Evolutionary conservation across 2,329 filamentous ascomycete genomes (phyloP).

Genomic region (Trichophyton equinum): DNA sequence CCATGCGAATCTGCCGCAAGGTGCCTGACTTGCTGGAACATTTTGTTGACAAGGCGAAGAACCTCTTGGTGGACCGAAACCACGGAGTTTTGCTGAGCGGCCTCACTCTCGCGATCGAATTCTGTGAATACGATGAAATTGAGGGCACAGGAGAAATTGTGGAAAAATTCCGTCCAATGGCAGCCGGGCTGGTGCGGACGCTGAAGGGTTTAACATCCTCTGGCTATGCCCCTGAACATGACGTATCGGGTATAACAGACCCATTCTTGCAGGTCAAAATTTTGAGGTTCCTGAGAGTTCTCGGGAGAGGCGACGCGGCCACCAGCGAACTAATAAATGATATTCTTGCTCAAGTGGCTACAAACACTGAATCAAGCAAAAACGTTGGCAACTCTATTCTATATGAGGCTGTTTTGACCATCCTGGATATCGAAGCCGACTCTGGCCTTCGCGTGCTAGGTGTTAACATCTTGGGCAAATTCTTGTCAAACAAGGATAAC

Average conservation of each 20-base stretch:
- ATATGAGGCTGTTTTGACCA: constrained; percentile 93
- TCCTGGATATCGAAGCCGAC: constrained; percentile 95
- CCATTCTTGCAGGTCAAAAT: constrained; percentile 98
- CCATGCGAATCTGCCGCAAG: constrained; percentile 97
- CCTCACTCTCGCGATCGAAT: constrained; percentile 74
- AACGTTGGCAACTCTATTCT: constrained; percentile 97
- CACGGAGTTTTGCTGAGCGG: constrained; percentile 91
- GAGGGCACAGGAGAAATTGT: constrained; percentile 84
- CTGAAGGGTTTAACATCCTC: constrained; percentile 87
- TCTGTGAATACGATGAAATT: constrained; percentile 89
- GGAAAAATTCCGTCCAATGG: constrained; percentile 78
- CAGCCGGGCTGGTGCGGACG: constrained; percentile 75
- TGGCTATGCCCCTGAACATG: constrained; percentile 93
- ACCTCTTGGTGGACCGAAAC: constrained; percentile 81
- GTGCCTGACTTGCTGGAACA: constrained; percentile 95
- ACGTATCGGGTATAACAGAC: constrained; percentile 95
- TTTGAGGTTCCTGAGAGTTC: constrained; percentile 67
- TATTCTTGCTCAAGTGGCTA: constrained; percentile 91
- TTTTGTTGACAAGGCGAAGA: constrained; percentile 85
- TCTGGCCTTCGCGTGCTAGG: constrained; percentile 86
- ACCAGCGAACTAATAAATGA: constrained; percentile 98
- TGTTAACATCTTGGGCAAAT: constrained; percentile 97
- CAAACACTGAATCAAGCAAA: constrained; percentile 95
- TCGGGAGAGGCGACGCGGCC: constrained; percentile 72
- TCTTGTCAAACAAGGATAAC: constrained; percentile 96